A percentile compares a stretch with the other conserved stretches of the same genome.
Evolutionary conservation across 352 stramenopile species (phyloP).

Genomic region (Phytophthora ohioensis): DNA sequence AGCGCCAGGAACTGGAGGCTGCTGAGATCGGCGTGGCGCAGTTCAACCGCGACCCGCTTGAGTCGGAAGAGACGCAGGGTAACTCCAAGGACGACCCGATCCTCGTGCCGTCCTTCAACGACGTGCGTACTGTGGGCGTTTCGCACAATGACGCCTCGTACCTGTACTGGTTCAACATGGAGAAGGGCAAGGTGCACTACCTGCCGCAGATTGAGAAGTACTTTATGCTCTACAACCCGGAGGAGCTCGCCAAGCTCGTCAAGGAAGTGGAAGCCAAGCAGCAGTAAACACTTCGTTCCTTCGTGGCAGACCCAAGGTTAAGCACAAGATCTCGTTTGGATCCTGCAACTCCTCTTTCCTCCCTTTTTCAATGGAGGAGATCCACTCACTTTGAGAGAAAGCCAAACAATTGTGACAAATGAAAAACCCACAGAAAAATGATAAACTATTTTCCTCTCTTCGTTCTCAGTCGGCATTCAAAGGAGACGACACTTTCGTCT

Average conservation of each 20-base stretch:
- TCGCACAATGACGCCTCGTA: constrained; percentile 92
- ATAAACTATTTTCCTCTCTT: constrained; percentile 37
- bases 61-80: constrained; percentile 87
- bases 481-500: background rate
- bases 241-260: constrained; percentile 81
- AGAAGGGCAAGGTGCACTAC: constrained; percentile 90
- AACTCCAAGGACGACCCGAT: constrained; percentile 92
- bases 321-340: background rate
- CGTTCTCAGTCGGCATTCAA: constrained; percentile 3
- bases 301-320: background rate
- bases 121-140: constrained; percentile 76
- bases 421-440: constrained; percentile 41
- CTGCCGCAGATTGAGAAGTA: constrained; percentile 90
- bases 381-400: constrained; percentile 11
- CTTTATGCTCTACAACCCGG: constrained; percentile 92
- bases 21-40: constrained; percentile 69
- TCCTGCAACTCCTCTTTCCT: background rate
- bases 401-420: constrained; percentile 32
- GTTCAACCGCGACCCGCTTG: constrained; percentile 89
- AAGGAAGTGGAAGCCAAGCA: constrained; percentile 89
- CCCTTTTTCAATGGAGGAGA: background rate
- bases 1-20: constrained; percentile 79
- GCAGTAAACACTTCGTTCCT: constrained; percentile 46
- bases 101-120: constrained; percentile 84
- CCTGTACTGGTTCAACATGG: constrained; percentile 89